Percentiles rank a stretch among this genome's conserved stretches.
phyloP scores from a whole-genome alignment of 1,284 basidiomycete genomes.

The Cryptococcus neoformans region DNA sequence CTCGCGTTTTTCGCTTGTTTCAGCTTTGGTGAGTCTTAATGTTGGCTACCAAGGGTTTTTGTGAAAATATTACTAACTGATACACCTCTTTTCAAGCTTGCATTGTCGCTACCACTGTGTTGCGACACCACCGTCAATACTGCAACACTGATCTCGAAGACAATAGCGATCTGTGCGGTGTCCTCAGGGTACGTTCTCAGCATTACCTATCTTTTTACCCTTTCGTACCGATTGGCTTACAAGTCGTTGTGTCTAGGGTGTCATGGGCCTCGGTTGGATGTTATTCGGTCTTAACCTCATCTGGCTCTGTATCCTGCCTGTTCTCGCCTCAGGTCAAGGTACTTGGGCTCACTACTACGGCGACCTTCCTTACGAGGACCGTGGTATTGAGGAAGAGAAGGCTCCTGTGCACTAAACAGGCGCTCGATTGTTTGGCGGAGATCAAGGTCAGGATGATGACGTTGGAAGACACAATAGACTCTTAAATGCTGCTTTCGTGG shows the following conservation, averaged over 20 bases:
- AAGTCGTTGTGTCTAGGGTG: conserved; percentile 14
- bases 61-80: no score
- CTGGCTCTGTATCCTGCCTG: conserved; percentile 20
- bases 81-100: conserved; percentile 9
- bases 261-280: conserved; percentile 24
- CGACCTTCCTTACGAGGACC: conserved; percentile 19
- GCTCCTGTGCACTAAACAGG: conserved; percentile 16
- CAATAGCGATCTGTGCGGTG: conserved; percentile 25
- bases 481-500: no score
- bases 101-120: conserved; percentile 22
- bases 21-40: conserved; percentile 20
- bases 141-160: conserved; percentile 13
- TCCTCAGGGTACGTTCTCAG: conserved; percentile 17
- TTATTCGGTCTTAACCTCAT: conserved; percentile 25
- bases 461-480: no score
- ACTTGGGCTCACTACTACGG: conserved; percentile 16
- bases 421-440: neutral
- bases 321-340: conserved; percentile 11
- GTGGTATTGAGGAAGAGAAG: conserved; percentile 4
- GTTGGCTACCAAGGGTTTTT: neutral
- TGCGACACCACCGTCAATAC: conserved; percentile 19
- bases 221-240: neutral
- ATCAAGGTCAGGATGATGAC: no score
- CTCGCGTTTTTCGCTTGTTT: conserved; percentile 23
- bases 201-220: neutral